Conservation (phyloP, 805 yeast genomes). For the Cyberlindnera subsufficiens region DNA sequence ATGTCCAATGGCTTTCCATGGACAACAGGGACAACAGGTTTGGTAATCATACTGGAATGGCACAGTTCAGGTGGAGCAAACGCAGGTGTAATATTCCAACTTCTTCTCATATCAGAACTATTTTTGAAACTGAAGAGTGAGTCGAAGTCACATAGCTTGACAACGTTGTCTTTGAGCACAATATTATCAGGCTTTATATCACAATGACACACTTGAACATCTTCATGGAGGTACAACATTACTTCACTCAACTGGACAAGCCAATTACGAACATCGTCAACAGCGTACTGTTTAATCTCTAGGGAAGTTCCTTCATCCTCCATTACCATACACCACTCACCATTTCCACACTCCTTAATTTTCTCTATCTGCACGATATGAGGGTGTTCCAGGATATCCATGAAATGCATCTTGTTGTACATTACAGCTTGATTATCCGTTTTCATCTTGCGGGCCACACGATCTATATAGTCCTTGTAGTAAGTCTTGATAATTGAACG, state of each 20-base stretch:
- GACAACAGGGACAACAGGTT: not conserved
- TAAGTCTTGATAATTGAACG: not conserved
- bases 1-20: conserved; percentile 6
- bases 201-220: conserved; percentile 2
- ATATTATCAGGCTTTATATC: conserved; percentile 12
- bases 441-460: not conserved
- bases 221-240: not conserved
- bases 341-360: not conserved
- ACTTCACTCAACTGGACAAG: not conserved
- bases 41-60: not conserved
- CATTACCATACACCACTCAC: conserved; percentile 4
- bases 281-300: conserved; percentile 1
- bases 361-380: not conserved
- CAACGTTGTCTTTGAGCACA: conserved; percentile 1
- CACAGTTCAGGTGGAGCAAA: conserved; percentile 11
- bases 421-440: not conserved
- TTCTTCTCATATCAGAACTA: not conserved
- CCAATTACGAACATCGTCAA: conserved; percentile 2
- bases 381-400: not conserved
- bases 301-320: conserved; percentile 7
- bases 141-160: conserved; percentile 9
- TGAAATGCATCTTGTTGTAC: not conserved
- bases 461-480: not conserved
- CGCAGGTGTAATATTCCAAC: conserved; percentile 7
- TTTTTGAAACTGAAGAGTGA: not conserved